Evolutionary conservation across 169 alveolate genomes (phyloP), one percentile per base, ranked within the genome.

Genomic region (Cryptosporidium meleagridis): DNA sequence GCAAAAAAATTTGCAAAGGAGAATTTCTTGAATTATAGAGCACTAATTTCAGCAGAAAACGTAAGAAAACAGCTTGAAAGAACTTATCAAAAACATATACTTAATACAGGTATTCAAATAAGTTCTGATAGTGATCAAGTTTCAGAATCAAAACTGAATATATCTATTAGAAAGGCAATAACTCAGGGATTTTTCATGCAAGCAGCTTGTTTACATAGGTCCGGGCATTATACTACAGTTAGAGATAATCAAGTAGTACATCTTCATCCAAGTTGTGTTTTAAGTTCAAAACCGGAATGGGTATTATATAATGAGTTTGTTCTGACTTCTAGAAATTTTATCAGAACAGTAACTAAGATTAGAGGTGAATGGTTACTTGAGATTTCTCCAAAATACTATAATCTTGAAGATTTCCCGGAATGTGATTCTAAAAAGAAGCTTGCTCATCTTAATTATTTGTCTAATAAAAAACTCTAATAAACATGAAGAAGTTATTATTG

Each of bases 201-300:
- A 87, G 97, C 94, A 23, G 99, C 99, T 1, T 96, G 93, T 89
- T 72, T 94, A 70, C 94, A 96, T 67, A 93, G 95, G 75, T 93
- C 95, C 31, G 98, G 99, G 12, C 97, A 94, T 73, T 98, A 97
- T 94, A 91, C 95, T 87, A 98, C 99, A 1, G 96, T 98, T 16
- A 97, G 97, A 94, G 99, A 98, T 93, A 92, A 94, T 73, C 98
- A 99, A 93, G 95, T 94, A 35, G 99, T 99, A 31, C 96, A 97
- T n/a, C 91, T 98, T 45, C 99, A 99, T 93, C 99, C 99, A 2
- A 95, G 99, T 37, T 94, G 99, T 44, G 96, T 96, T 23, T 91
- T 99, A 70, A 97, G 96, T 69, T 95, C 96, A 91, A 96, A 97
- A 61, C 99, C 99, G 1, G 98, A 98, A 73, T 97, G 98, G 99